Conservation (phyloP, 768 basidiomycete species). For the Coprinopsis strossmayeri region DNA sequence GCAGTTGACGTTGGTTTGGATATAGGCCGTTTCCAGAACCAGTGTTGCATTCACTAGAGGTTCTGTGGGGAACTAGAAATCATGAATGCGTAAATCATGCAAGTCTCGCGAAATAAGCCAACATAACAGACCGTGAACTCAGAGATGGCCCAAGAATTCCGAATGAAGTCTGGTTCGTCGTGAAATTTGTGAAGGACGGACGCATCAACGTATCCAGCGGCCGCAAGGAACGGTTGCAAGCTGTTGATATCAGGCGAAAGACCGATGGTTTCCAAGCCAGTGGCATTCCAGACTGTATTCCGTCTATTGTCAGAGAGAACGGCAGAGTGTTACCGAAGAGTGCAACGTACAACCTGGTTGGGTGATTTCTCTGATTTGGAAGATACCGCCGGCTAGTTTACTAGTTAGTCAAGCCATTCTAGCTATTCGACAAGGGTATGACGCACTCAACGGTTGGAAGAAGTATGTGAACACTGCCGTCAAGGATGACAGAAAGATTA, state of each 20-base stretch:
- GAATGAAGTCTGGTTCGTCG: conserved; percentile 53
- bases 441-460: conserved; percentile 53
- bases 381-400: conserved; percentile 34
- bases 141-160: conserved; percentile 44
- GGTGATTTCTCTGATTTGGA: conserved; percentile 27
- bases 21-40: conserved; percentile 44
- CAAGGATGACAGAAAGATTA: conserved; percentile 47
- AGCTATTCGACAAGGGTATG: conserved; percentile 3
- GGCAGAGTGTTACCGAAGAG: too few relatives aligned
- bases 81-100: neutral
- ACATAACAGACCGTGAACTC: conserved; percentile 35
- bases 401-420: too few relatives aligned
- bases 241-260: conserved; percentile 36
- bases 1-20: conserved; percentile 44
- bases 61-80: conserved; percentile 33
- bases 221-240: conserved; percentile 50
- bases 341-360: conserved; percentile 19
- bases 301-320: neutral
- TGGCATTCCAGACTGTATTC: conserved; percentile 30
- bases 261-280: conserved; percentile 34
- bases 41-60: conserved; percentile 47
- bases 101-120: neutral
- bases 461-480: conserved; percentile 38
- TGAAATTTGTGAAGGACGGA: conserved; percentile 34
- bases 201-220: conserved; percentile 49